Evolutionary conservation across 1,284 basidiomycete species (phyloP), one percentile per base, ranked within the genome.

Genomic region (Trichosporon asahii): DNA sequence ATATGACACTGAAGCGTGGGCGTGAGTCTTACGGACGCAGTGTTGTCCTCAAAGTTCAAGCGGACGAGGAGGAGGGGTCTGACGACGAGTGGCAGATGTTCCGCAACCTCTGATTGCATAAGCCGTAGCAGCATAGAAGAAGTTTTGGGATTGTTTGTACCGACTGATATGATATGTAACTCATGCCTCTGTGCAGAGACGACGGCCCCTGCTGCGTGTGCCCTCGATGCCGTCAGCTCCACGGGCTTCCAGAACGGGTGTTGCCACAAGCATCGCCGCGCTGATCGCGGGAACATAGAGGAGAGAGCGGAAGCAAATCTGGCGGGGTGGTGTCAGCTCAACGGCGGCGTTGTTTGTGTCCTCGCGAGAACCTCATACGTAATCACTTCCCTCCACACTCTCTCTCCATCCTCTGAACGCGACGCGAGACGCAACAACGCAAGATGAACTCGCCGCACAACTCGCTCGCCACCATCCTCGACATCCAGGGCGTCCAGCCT

Each of bases 361-460:
- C 15, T 31, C 27, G 27, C 15, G 15, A 27, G 15, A 33, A 31
- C 40, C 29, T 55, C 40, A 68, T 68, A 64, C 60, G 67, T 49
- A 65, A 57, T 33, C 67, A 68, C 35, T n/a, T 65, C 67, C 55
- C 40, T 68, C 67, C 67, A 64, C 63, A 25, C 33, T 18, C 29
- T 55, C 33, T 64, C 63, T 64, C 63, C 63, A 35, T 44, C 63
- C 14, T 33, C 25, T 9, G 29, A 21, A 27, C 35, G 23, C 35
- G 35, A 64, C 35, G 31, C 31, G 25, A 64, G 61, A 40, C 21
- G 35, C 33, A 15, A 33, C 33, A 40, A 23, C 9, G 23, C 63
- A 31, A 35, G 33, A 70, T 70, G 68, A 70, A 66, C 66, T 64
- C 57, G 25, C 68, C 68, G 21, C 68, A 66, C 18, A 66, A 40